These are phyloP conservation scores for Pilaira anomala DNA, from an alignment of 192 early-diverging fungal genomes.

Conservation along the genomic window DNA sequence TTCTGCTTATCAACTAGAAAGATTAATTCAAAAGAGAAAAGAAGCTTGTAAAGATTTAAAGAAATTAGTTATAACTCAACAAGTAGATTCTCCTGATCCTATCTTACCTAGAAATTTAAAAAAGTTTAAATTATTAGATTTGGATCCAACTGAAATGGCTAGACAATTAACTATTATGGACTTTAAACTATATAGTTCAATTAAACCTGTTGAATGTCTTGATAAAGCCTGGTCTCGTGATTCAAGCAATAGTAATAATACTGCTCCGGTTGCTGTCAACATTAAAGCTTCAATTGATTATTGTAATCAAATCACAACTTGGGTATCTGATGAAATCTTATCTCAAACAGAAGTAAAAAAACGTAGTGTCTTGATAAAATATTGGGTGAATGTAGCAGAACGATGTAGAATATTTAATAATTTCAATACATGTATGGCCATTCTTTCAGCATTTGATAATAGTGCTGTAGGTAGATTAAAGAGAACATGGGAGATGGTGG, in stretches of 20 bases:
- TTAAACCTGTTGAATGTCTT: conserved; percentile 87
- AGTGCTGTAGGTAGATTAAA: conserved; percentile 86
- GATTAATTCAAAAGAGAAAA: conserved; percentile 73
- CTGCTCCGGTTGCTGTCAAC: conserved; percentile 67
- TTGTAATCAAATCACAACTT: conserved; percentile 82
- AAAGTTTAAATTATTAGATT: conserved; percentile 77
- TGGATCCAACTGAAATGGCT: conserved; percentile 90
- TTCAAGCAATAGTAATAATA: conserved; percentile 46
- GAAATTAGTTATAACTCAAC: conserved; percentile 60
- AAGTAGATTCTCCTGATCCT: conserved; percentile 66
- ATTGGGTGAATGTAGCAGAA: conserved; percentile 83
- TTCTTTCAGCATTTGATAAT: conserved; percentile 85
- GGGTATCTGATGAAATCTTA: conserved; percentile 85
- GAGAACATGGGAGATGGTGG: conserved; percentile 83
- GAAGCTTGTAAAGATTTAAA: conserved; percentile 53
- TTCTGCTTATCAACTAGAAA: conserved; percentile 68
- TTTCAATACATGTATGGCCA: conserved; percentile 90
- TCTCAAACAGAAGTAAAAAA: conserved; percentile 78
- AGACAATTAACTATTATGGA: conserved; percentile 96
- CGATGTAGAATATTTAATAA: conserved; percentile 86
- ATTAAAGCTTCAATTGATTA: conserved; percentile 85
- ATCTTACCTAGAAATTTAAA: conserved; percentile 80
- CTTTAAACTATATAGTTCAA: conserved; percentile 73
- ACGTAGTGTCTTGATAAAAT: conserved; percentile 72
- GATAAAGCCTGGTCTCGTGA: conserved; percentile 84